phyloP scores from a whole-genome alignment of 2,329 filamentous ascomycete genomes.

The Phoma sp. region DNA sequence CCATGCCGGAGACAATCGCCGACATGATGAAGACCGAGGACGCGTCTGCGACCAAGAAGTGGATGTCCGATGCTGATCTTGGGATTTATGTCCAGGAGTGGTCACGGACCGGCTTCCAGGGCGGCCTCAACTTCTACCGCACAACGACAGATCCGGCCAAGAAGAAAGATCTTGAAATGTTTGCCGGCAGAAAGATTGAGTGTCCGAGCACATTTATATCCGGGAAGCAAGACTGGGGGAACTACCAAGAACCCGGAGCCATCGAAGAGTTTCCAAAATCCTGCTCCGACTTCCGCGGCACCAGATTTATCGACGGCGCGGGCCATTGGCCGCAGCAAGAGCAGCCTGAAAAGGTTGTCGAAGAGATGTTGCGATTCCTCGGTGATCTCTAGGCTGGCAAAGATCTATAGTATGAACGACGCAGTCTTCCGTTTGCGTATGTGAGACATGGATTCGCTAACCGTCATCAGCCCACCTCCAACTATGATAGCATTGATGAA shows the following conservation, averaged over 20 bases:
- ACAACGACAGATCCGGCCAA: slow-evolving; percentile 59
- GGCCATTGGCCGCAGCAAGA: slow-evolving; percentile 77
- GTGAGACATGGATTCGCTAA: background rate
- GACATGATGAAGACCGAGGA: slow-evolving; percentile 62
- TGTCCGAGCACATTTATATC: slow-evolving; percentile 68
- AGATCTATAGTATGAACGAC: background rate
- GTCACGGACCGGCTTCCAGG: slow-evolving; percentile 67
- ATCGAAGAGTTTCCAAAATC: slow-evolving; percentile 62
- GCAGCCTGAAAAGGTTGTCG: slow-evolving; percentile 60
- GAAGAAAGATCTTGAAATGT: slow-evolving; percentile 62
- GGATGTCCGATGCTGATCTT: slow-evolving; percentile 66
- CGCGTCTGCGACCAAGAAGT: slow-evolving; percentile 52
- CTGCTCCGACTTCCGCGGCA: slow-evolving; percentile 61
- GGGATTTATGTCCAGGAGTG: slow-evolving; percentile 67
- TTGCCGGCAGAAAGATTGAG: slow-evolving; percentile 65
- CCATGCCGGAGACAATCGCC: slow-evolving; percentile 65
- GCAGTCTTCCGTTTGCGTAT: slow-evolving; percentile 2
- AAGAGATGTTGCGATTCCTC: slow-evolving; percentile 55
- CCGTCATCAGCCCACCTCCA: background rate
- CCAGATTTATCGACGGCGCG: slow-evolving; percentile 62
- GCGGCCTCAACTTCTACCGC: slow-evolving; percentile 71
- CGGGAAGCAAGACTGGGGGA: slow-evolving; percentile 70
- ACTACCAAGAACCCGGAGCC: slow-evolving; percentile 69
- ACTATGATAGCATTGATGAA: no score
- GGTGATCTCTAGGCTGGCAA: slow-evolving; percentile 14